A percentile compares a stretch with the other conserved stretches of the same genome.
Conservation (phyloP, 2,329 filamentous ascomycete genomes). For the Phyllosticta paracitricarpa region DNA sequence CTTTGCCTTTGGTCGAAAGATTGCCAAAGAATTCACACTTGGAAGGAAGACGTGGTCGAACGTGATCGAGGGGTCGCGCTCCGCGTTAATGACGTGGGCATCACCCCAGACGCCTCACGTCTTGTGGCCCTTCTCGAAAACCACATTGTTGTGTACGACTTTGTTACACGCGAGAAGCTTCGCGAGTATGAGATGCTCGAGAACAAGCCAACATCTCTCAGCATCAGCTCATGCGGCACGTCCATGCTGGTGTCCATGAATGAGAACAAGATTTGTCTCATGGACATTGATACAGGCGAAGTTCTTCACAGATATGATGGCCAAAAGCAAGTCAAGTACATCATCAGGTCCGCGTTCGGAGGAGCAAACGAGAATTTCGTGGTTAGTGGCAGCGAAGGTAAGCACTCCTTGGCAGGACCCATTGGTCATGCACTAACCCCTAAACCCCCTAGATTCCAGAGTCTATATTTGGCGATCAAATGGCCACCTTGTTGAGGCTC, state of each 20-base stretch:
- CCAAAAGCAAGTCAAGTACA: constrained; percentile 61
- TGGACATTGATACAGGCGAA: constrained; percentile 64
- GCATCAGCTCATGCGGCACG: constrained; percentile 70
- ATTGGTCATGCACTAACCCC: constrained; percentile 1
- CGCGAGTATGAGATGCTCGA: constrained; percentile 63
- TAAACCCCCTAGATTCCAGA: constrained; percentile 43
- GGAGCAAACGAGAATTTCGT: constrained; percentile 89
- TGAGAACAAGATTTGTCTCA: constrained; percentile 64
- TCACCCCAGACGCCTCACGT: constrained; percentile 69
- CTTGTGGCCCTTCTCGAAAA: constrained; percentile 67
- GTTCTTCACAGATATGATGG: constrained; percentile 67
- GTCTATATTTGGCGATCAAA: constrained; percentile 90
- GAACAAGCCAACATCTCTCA: constrained; percentile 65
- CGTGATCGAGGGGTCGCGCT: constrained; percentile 30
- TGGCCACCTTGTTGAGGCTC: constrained; percentile 62
- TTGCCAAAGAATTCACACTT: constrained; percentile 54
- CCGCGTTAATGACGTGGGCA: constrained; percentile 73
- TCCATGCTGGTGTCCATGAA: constrained; percentile 74
- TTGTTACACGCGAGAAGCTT: constrained; percentile 61
- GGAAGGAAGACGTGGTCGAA: constrained; percentile 43
- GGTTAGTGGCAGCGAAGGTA: constrained; percentile 83
- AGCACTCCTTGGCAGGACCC: constrained; percentile 13
- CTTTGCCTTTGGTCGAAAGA: constrained; percentile 49
- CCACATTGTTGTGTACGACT: constrained; percentile 74
- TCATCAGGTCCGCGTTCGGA: constrained; percentile 77